Evolutionary conservation across 2,329 filamentous ascomycete species (phyloP).

Genomic region (Chaetomiaceae sp.): DNA sequence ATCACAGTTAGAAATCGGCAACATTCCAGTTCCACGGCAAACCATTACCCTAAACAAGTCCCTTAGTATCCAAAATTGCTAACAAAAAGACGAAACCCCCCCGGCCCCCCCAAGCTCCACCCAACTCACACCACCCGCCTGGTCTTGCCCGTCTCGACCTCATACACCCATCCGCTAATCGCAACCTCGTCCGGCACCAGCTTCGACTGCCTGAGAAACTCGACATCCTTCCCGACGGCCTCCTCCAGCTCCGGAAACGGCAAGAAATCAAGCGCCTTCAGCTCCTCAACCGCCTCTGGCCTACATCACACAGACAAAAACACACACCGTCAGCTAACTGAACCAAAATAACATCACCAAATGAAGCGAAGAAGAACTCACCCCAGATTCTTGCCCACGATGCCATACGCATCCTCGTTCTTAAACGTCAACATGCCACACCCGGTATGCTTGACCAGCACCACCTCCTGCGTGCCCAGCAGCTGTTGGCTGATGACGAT

Average conservation of each 20-base stretch:
- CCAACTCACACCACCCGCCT: slow-evolving; percentile 23
- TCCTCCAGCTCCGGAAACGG: slow-evolving; percentile 60
- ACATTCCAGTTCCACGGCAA: too few relatives aligned
- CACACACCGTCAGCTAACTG: neutral
- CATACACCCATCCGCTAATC: slow-evolving; percentile 72
- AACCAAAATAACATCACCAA: neutral
- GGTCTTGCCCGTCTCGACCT: slow-evolving; percentile 64
- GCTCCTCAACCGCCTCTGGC: slow-evolving; percentile 19
- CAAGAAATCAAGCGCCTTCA: slow-evolving; percentile 53
- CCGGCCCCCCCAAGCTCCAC: too few relatives aligned
- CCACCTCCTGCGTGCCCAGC: slow-evolving; percentile 68
- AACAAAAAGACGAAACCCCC: too few relatives aligned
- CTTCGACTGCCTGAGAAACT: slow-evolving; percentile 53
- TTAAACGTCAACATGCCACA: slow-evolving; percentile 72
- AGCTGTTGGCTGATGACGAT: slow-evolving; percentile 76
- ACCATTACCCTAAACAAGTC: too few relatives aligned
- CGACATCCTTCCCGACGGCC: slow-evolving; percentile 63
- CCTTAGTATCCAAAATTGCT: too few relatives aligned
- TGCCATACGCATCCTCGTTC: slow-evolving; percentile 49
- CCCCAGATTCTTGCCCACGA: slow-evolving; percentile 57
- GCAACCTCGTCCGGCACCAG: slow-evolving; percentile 55
- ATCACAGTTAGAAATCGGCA: too few relatives aligned
- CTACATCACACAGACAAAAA: slow-evolving; percentile 8
- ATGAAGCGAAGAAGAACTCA: slow-evolving; percentile 7
- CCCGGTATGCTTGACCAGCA: slow-evolving; percentile 69